Evolutionary conservation across 2,329 filamentous ascomycete species (phyloP), one percentile per base, ranked within the genome.

Genomic region (Juglanconis sp.): DNA sequence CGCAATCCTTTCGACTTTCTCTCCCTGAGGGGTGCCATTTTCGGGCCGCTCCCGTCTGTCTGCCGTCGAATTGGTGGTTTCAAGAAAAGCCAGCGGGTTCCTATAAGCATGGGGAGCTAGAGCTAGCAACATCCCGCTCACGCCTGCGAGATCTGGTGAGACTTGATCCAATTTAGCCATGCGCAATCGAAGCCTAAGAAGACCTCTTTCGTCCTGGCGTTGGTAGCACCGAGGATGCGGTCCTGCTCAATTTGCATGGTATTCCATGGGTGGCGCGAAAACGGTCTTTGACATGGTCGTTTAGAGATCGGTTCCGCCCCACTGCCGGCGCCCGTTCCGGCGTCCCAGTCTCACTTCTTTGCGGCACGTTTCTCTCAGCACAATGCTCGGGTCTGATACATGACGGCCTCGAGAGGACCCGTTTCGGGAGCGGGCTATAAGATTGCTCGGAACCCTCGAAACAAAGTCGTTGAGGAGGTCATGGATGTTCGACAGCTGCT

Each of bases 121-220:
- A 40, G 46, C 44, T 17, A 44, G 24, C 36, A 44, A 49, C 46
- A 17, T 38, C 35, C 44, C 47, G 35, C 42, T 51, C 44, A 36
- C 38, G 51, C 50, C 49, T 57, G 57, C 61, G 32, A 55, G 61
- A 61, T 61, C 61, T 60, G 38, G 61, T 63, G 58, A 61, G 51
- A 63, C 57, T 36, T 48, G 57, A 60, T 60, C 59, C 60, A 46
- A 36, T 56, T 36, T 49, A 62, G 50, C 60, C 58, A 63, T 57
- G 58, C 57, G 58, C 40, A 46, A 63, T 58, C 57, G 55, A 59
- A 60, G 61, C 57, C 61, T 60, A 63, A 62, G 53, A 60, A 55
- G 42, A 44, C 57, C 50, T 38, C 34, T 54, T 61, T 48, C 30
- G 58, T 53, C 24, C 30, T 60, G 61, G 61, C 40, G 57, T 11